Conservation (phyloP, 768 basidiomycete species). For the Calocybe gangraenosa region DNA sequence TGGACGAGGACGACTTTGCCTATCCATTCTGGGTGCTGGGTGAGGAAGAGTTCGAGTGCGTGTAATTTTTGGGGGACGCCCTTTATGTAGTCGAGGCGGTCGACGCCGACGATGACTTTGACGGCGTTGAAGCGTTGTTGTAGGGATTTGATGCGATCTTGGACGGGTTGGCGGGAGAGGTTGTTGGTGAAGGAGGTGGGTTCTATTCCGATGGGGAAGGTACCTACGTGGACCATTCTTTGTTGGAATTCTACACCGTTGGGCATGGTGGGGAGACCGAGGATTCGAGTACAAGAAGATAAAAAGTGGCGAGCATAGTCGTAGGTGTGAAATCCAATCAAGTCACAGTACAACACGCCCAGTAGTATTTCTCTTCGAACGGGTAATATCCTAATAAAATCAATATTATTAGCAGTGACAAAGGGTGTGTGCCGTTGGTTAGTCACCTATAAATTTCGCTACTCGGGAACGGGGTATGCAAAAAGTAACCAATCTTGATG, state of each 20-base stretch:
- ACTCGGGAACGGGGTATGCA: constrained; percentile 97
- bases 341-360: constrained; percentile 91
- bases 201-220: constrained; percentile 99
- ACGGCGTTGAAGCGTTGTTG: constrained; percentile 90
- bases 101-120: constrained; percentile 98
- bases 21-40: constrained; percentile 98
- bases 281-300: constrained; percentile 95
- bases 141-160: constrained; percentile 72
- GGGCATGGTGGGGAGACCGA: constrained; percentile 93
- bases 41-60: constrained; percentile 92
- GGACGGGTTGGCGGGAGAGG: constrained; percentile 74
- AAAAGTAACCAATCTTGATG: constrained; percentile 97
- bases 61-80: constrained; percentile 98
- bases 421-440: too few species aligned
- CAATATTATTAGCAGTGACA: constrained; percentile 11
- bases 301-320: constrained; percentile 99
- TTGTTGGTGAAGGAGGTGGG: constrained; percentile 89
- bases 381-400: constrained; percentile 87
- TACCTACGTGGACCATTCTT: constrained; percentile 93
- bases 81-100: constrained; percentile 99
- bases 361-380: constrained; percentile 97
- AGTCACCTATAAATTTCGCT: constrained; percentile 98
- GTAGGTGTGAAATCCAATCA: constrained; percentile 99
- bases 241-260: constrained; percentile 97
- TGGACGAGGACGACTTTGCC: constrained; percentile 98